Conservation (phyloP, 2,329 filamentous ascomycete genomes). For the Aspergillus brunneoviolaceus region DNA sequence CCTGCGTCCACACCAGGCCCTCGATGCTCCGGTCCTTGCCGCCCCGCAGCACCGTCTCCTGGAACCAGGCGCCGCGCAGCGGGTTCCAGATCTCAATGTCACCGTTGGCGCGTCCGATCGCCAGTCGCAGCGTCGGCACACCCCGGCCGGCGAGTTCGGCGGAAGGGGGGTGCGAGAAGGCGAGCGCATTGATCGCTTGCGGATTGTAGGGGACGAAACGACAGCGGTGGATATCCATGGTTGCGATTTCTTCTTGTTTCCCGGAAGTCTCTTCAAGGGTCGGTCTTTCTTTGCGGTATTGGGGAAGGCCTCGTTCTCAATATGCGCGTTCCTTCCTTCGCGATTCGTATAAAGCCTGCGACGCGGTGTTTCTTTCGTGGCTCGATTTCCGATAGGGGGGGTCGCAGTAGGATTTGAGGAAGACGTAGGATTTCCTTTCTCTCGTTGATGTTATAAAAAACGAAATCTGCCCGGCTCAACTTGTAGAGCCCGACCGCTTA, state of each 20-base stretch:
- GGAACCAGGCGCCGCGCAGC: constrained; percentile 75
- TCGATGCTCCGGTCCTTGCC: constrained; percentile 86
- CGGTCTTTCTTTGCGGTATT: too few relatives aligned
- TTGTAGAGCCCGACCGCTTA: constrained; percentile 22
- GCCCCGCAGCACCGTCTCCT: constrained; percentile 81
- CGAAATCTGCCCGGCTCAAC: constrained; percentile 18
- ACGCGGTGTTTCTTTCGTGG: neutral
- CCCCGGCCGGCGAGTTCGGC: constrained; percentile 47
- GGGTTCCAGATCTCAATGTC: constrained; percentile 99
- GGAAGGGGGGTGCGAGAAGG: constrained; percentile 76
- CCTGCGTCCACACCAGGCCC: constrained; percentile 86
- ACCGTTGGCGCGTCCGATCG: constrained; percentile 88
- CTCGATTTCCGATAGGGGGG: neutral
- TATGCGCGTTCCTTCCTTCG: neutral
- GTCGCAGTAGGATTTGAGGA: neutral
- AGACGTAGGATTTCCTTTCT: constrained; percentile 7
- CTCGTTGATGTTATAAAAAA: neutral
- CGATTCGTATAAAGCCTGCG: constrained; percentile 49
- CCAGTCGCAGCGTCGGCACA: constrained; percentile 68
- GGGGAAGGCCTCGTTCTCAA: too few relatives aligned
- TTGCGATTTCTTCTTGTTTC: constrained; percentile 6
- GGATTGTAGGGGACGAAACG: constrained; percentile 92
- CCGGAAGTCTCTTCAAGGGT: too few relatives aligned
- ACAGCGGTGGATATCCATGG: constrained; percentile 95
- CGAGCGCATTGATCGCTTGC: constrained; percentile 88